A percentile compares a stretch with the other conserved stretches of the same genome.
phyloP scores from a whole-genome alignment of 1,284 basidiomycete genomes.

The Trichosporon faecale region DNA sequence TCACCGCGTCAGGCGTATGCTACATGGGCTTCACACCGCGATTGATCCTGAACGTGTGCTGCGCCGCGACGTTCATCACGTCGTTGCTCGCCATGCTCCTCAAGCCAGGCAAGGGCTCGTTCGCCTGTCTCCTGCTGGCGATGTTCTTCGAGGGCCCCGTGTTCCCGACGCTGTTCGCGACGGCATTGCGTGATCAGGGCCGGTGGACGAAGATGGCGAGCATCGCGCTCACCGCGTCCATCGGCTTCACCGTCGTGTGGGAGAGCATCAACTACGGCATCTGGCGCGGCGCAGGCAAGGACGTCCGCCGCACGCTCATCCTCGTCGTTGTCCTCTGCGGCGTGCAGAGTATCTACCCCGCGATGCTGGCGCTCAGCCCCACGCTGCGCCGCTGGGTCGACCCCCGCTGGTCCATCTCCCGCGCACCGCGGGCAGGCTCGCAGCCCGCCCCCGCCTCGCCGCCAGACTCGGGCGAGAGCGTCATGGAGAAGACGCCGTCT shows the following conservation, averaged over 20 bases:
- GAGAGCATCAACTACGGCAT: slow-evolving; percentile 37
- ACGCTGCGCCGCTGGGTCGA: slow-evolving; percentile 36
- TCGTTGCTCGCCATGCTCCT: slow-evolving; percentile 36
- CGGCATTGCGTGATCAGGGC: slow-evolving; percentile 43
- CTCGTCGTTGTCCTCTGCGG: slow-evolving; percentile 30
- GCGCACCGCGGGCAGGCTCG: not conserved
- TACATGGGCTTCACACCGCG: slow-evolving; percentile 45
- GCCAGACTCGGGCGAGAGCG: not conserved
- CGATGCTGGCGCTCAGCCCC: slow-evolving; percentile 21
- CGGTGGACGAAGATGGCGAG: slow-evolving; percentile 40
- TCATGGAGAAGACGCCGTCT: not conserved
- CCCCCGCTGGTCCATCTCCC: slow-evolving; percentile 29
- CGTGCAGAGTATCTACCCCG: slow-evolving; percentile 29
- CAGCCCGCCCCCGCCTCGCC: not conserved
- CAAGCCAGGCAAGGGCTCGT: slow-evolving; percentile 27
- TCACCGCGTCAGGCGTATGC: slow-evolving; percentile 36
- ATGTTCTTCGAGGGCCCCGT: slow-evolving; percentile 48
- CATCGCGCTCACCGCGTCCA: slow-evolving; percentile 35
- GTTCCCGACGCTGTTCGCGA: slow-evolving; percentile 49
- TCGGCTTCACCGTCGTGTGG: slow-evolving; percentile 35
- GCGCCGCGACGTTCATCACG: slow-evolving; percentile 38
- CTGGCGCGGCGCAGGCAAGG: slow-evolving; percentile 6
- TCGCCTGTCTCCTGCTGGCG: slow-evolving; percentile 36
- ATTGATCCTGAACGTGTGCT: slow-evolving; percentile 35
- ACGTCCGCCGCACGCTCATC: slow-evolving; percentile 25